Evolutionary conservation across 1,284 basidiomycete genomes (phyloP), one percentile per base, ranked within the genome.

Genomic region (Leucoagaricus sp.): DNA sequence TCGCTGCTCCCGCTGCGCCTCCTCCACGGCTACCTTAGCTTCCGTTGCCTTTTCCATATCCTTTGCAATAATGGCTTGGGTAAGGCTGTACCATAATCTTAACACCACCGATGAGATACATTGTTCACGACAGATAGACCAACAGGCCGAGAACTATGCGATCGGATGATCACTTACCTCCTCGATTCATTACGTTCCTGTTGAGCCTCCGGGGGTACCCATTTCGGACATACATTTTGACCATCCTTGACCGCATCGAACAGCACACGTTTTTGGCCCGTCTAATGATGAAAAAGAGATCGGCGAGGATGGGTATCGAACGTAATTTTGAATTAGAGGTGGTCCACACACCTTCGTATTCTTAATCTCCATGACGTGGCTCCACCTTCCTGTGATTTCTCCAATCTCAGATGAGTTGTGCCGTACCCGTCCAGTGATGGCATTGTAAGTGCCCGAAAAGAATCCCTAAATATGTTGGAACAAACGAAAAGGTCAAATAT

Each of bases 381-480:
- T 94, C 96, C 96, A 99, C 69, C 91, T 87, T 25, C 96, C 96
- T 5, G 82, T 83, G 23, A 99, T 77, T 66, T 98, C 95, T 9
- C 96, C 96, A 15, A 92, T 76, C 2, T 94, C 88, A n/a, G 72
- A 74, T 40, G 73, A 70, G n/a, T 79, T 77, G 58, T 79, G 82
- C 61, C 87, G 87, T 62, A 98, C 83, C 61, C 87, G 86, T 29
- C 96, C 97, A 4, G 83, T 73, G 58, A 99, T 87, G 23, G 89
- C 86, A 69, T 99, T 99, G 78, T 99, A 98, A 25, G 91, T 91
- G 15, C 96, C 96, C 1, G 93, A 95, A 71, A 98, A 98, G 82
- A 96, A 99, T 23, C 96, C 96, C 91, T 93, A 65, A 12, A 46
- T 40, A 31, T 13, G 61, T 42, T 36, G 31, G 31, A 33, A 33